A percentile compares a stretch with the other conserved stretches of the same genome.
These are phyloP conservation scores for Dicorynia guianensis DNA, from an alignment of 306 rosid genomes.

Conservation along the genomic window DNA sequence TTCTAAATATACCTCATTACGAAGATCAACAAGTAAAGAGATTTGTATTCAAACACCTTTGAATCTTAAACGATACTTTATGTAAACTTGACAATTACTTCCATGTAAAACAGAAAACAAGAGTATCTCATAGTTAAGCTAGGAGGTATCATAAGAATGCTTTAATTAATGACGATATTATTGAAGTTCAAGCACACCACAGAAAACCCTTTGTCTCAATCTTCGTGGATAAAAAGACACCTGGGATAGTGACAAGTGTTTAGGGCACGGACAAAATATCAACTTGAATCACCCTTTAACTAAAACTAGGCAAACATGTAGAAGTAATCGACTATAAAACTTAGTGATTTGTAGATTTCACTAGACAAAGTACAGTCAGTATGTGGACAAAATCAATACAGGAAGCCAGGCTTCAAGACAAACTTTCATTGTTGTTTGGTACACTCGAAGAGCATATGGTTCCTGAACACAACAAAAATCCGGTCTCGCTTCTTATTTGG, in stretches of 20 bases:
- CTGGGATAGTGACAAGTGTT: neutral
- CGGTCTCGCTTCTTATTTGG: neutral
- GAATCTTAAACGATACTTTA: neutral
- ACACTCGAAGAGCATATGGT: constrained; percentile 23
- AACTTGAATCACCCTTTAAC: neutral
- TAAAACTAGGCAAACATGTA: neutral
- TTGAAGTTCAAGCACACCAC: neutral
- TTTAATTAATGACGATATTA: neutral
- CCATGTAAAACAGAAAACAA: neutral
- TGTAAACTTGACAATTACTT: neutral
- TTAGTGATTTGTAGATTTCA: neutral
- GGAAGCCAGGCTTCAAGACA: constrained; percentile 21
- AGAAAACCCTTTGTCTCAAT: neutral
- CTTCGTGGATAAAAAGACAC: neutral
- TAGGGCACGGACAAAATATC: neutral
- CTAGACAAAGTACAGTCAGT: neutral
- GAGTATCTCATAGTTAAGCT: neutral
- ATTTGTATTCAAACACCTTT: no score
- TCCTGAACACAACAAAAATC: neutral
- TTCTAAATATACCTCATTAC: no score
- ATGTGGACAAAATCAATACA: constrained; percentile 6
- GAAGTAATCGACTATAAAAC: neutral
- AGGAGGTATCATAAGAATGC: neutral
- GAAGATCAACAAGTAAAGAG: no score
- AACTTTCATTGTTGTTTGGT: constrained; percentile 26